Percentiles rank a stretch among this genome's conserved stretches.
Conservation (phyloP, 2,329 filamentous ascomycete species). For the Teratosphaeria epicoccoides region DNA sequence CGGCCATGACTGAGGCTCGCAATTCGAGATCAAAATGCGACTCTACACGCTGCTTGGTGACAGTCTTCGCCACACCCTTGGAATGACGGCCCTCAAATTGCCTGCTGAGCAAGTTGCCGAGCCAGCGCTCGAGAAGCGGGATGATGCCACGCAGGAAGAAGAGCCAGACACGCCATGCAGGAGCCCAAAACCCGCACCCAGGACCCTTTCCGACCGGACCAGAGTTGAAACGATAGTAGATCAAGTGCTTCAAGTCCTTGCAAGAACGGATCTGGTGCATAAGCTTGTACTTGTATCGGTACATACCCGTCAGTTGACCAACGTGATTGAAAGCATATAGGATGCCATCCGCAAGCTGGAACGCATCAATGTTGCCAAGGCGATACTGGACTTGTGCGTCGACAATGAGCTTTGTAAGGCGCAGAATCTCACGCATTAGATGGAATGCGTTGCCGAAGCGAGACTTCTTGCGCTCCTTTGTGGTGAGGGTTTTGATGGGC, state of each 20-base stretch:
- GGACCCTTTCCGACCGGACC: constrained; percentile 94
- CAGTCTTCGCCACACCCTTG: constrained; percentile 97
- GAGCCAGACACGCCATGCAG: constrained; percentile 96
- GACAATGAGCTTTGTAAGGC: constrained; percentile 92
- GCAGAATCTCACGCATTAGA: constrained; percentile 93
- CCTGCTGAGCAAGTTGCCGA: constrained; percentile 89
- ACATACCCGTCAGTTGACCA: constrained; percentile 97
- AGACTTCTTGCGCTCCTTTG: constrained; percentile 98
- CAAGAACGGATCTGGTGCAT: constrained; percentile 99
- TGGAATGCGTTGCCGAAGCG: constrained; percentile 99
- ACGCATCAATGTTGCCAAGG: constrained; percentile 94
- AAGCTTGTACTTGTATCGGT: constrained; percentile 99
- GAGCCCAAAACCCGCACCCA: constrained; percentile 97
- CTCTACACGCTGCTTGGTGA: constrained; percentile 97
- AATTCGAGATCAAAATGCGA: constrained; percentile 97
- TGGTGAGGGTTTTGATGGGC: constrained; percentile 95
- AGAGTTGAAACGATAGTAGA: constrained; percentile 98
- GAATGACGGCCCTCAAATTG: constrained; percentile 98
- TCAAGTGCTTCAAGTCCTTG: constrained; percentile 97
- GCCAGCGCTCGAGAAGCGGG: constrained; percentile 89
- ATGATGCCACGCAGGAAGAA: constrained; percentile 99
- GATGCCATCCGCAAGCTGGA: constrained; percentile 95
- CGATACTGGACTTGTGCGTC: constrained; percentile 98
- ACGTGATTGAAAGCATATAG: constrained; percentile 99
- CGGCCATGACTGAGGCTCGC: constrained; percentile 95